A percentile compares a stretch with the other conserved stretches of the same genome.
Evolutionary conservation across 148 eudicot genomes (phyloP).

Genomic region (Heliosperma pusillum): DNA sequence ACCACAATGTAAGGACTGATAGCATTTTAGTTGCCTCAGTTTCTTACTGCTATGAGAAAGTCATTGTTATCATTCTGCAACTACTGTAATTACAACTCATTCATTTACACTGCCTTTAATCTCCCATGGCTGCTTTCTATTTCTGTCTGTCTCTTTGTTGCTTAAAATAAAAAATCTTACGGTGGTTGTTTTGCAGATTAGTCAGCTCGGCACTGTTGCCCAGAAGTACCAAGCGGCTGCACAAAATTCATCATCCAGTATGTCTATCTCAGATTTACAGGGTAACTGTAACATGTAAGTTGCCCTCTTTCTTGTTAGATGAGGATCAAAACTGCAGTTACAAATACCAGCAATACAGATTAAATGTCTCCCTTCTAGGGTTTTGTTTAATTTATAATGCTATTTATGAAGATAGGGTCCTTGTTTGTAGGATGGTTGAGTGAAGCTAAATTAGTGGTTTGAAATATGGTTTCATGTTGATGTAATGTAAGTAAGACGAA

Average conservation of each 20-base stretch:
- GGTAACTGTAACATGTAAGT: constrained; percentile 88
- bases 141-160: too few species aligned
- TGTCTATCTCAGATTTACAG: constrained; percentile 75
- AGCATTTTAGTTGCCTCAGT: neutral
- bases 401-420: neutral
- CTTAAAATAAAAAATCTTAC: neutral
- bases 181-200: constrained; percentile 53
- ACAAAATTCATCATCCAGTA: constrained; percentile 66
- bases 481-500: too few species aligned
- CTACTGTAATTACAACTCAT: neutral
- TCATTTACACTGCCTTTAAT: neutral
- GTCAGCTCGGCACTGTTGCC: constrained; percentile 87
- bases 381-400: neutral
- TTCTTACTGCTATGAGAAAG: neutral
- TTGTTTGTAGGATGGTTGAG: neutral
- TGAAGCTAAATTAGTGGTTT: neutral
- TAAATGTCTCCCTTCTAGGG: neutral
- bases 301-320: constrained; percentile 9
- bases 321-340: neutral
- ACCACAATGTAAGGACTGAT: neutral
- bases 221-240: constrained; percentile 88
- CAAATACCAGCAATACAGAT: too few species aligned
- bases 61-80: neutral
- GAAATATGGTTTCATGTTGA: too few species aligned
- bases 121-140: neutral